Percentiles rank a stretch among this genome's conserved stretches.
Conservation (phyloP, 2,329 filamentous ascomycete species). For the Xylaria sp. region DNA sequence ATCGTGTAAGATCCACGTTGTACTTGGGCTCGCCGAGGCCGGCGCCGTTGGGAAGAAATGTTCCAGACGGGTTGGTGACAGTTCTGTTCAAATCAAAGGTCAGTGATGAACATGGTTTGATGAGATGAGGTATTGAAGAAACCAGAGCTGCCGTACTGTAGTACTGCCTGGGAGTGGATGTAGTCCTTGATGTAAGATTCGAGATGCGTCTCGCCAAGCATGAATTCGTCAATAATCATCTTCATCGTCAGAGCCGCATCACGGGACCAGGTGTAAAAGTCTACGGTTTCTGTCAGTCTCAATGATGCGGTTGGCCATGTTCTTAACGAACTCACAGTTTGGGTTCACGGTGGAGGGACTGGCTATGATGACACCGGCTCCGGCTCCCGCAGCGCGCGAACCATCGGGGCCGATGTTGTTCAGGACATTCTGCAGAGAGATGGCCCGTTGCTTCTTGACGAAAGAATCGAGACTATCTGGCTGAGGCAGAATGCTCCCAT, state of each 20-base stretch:
- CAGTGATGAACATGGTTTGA: not conserved
- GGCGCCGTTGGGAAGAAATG: constrained; percentile 55
- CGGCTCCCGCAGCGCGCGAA: constrained; percentile 58
- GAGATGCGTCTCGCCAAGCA: constrained; percentile 58
- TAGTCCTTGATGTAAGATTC: constrained; percentile 62
- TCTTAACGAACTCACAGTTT: constrained; percentile 58
- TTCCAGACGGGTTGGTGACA: constrained; percentile 64
- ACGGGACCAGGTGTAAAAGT: constrained; percentile 68
- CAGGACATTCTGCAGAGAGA: constrained; percentile 63
- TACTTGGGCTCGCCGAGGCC: constrained; percentile 69
- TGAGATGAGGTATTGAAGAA: not conserved
- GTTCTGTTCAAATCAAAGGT: constrained; percentile 39
- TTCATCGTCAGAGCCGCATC: constrained; percentile 66
- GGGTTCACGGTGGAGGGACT: constrained; percentile 65
- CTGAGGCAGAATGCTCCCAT: constrained; percentile 20
- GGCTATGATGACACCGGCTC: constrained; percentile 63
- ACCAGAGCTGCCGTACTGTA: constrained; percentile 52
- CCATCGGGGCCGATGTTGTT: constrained; percentile 67
- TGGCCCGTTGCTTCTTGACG: constrained; percentile 57
- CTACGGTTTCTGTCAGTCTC: constrained; percentile 47
- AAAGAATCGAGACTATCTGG: constrained; percentile 45
- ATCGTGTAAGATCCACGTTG: constrained; percentile 61
- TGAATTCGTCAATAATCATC: constrained; percentile 62
- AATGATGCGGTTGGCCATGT: not conserved
- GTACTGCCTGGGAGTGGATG: constrained; percentile 61